Percentiles rank a stretch among this genome's conserved stretches.
phyloP scores from a whole-genome alignment of 2,329 filamentous ascomycete species.

The Pseudogymnoascus sp. region DNA sequence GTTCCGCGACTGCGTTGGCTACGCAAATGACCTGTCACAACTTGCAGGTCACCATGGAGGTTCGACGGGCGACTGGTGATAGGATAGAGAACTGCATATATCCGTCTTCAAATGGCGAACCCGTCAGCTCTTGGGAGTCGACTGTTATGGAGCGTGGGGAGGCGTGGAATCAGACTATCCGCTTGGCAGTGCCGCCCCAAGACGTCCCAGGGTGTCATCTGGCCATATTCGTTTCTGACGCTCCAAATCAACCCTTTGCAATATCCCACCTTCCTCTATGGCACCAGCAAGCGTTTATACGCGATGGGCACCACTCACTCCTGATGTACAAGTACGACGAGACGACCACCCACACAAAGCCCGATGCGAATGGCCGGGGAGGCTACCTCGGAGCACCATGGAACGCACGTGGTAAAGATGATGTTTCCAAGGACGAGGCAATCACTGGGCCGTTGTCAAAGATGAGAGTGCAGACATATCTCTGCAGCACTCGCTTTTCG shows the following conservation, averaged over 20 bases:
- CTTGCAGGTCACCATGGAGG: constrained; percentile 80
- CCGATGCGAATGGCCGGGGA: constrained; percentile 59
- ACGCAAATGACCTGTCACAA: constrained; percentile 57
- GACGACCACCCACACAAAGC: constrained; percentile 61
- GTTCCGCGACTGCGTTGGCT: constrained; percentile 65
- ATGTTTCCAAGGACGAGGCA: constrained; percentile 60
- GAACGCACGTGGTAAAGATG: constrained; percentile 57
- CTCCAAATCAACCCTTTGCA: constrained; percentile 80
- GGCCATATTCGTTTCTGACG: constrained; percentile 81
- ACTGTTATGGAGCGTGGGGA: constrained; percentile 70
- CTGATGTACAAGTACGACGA: constrained; percentile 89
- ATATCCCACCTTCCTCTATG: constrained; percentile 89
- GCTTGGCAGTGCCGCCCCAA: constrained; percentile 66
- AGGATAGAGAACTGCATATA: constrained; percentile 83
- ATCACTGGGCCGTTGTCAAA: constrained; percentile 71
- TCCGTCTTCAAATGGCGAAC: constrained; percentile 70
- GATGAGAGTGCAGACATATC: constrained; percentile 71
- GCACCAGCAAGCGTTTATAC: constrained; percentile 82
- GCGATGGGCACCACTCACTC: constrained; percentile 73
- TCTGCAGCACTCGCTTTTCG: constrained; percentile 91
- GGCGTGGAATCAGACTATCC: constrained; percentile 80
- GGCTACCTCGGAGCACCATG: constrained; percentile 83
- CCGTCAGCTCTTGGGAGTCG: constrained; percentile 80
- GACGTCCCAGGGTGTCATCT: constrained; percentile 79
- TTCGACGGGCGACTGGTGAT: constrained; percentile 68